Base-by-base conservation (phyloP, 2,329 filamentous ascomycete species). In the Coniella lustricola region DNA sequence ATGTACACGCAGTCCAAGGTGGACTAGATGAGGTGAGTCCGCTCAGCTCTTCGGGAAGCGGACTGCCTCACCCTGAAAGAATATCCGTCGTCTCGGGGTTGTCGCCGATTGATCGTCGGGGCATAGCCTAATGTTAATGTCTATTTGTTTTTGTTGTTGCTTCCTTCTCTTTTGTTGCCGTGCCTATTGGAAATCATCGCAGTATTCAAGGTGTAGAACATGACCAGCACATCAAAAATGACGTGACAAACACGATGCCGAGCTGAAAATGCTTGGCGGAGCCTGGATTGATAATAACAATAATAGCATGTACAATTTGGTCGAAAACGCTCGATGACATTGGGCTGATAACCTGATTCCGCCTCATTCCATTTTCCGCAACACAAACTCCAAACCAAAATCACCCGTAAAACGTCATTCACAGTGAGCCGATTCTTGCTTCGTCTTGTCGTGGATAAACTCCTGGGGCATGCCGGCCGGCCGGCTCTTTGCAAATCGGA, bases 401-500 rank as follows among this genome's bases (percentile, higher is more conserved):
- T 9, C 2, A 20, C n/a, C n/a, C 13, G 8, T 22, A 9, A 41
- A 16, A 33, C 16, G 39, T 33, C 38, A 47, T 17, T 53, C 51
- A 12, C 44, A 13, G 31, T 53, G 51, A 13, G 18, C 36, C 17
- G 40, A 14, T 5, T 13, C 25, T 7, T 50, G 29, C 44, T 53
- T 53, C 5, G 39, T 17, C 42, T 49, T 49, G 32, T 52, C 51
- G 13, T 46, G 47, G 7, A 53, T 40, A 31, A 50, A 53, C 44
- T 53, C 51, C 13, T 46, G 49, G 9, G 51, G 51, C 51, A 50
- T 48, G 14, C 51, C 51, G 16, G 50, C 29, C 5, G 64, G 61
- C 8, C 63, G 58, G 36, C 49, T 60, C 60, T 62, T 67, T 34
- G 67, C 67, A 51, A 64, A 68, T 51, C 54, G 56, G 43, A 70